A percentile compares a stretch with the other conserved stretches of the same genome.
Evolutionary conservation across 2,329 filamentous ascomycete genomes (phyloP).

Genomic region (Phaeosphaeriaceae sp.): DNA sequence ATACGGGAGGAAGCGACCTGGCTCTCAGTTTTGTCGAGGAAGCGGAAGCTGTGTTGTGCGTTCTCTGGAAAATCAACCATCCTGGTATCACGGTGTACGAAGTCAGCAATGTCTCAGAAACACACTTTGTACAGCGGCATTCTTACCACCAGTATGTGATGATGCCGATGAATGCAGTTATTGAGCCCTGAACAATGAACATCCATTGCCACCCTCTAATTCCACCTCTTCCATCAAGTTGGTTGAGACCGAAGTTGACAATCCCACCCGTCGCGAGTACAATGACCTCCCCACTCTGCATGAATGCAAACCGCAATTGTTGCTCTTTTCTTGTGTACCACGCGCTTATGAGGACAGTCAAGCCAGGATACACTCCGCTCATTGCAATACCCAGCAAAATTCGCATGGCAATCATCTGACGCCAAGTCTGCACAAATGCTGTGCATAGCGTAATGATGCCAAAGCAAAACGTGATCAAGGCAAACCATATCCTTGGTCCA

Average conservation of each 20-base stretch:
- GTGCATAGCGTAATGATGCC: slow-evolving; percentile 73
- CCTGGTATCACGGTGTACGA: too few species aligned
- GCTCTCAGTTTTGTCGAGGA: slow-evolving; percentile 65
- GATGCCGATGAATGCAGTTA: slow-evolving; percentile 65
- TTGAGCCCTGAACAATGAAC: slow-evolving; percentile 71
- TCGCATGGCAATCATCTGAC: slow-evolving; percentile 73
- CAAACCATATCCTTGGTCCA: slow-evolving; percentile 71
- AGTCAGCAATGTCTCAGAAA: too few species aligned
- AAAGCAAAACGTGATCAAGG: slow-evolving; percentile 66
- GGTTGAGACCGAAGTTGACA: slow-evolving; percentile 74
- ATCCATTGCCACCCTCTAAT: slow-evolving; percentile 73
- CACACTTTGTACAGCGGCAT: too few species aligned
- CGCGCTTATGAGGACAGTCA: slow-evolving; percentile 65
- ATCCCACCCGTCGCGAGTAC: slow-evolving; percentile 72
- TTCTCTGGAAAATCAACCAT: slow-evolving; percentile 75
- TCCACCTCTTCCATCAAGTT: slow-evolving; percentile 63
- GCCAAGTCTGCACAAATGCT: slow-evolving; percentile 72
- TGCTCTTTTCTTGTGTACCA: slow-evolving; percentile 73
- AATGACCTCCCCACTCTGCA: slow-evolving; percentile 71
- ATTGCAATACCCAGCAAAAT: slow-evolving; percentile 72
- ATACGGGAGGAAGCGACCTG: slow-evolving; percentile 66
- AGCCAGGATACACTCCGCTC: slow-evolving; percentile 52
- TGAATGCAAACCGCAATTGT: slow-evolving; percentile 70
- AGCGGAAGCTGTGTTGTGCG: slow-evolving; percentile 63
- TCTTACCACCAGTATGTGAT: slow-evolving; percentile 73